These are phyloP conservation scores for Penicillium sumatraense DNA, from an alignment of 2,329 filamentous ascomycete genomes.

Conservation along the genomic window DNA sequence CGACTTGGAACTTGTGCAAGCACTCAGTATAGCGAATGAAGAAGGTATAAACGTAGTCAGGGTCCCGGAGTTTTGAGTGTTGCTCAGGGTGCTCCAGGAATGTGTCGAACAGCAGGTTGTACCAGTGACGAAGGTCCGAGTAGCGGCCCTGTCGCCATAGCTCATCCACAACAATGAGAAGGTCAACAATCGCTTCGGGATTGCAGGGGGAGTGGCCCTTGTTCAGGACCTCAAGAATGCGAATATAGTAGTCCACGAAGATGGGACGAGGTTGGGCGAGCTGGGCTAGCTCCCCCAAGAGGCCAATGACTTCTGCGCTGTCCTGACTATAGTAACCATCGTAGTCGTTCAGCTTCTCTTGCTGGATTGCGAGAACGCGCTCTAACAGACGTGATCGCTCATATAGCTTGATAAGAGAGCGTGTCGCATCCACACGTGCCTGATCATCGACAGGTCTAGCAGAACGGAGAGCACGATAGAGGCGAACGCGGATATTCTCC, in stretches of 20 bases:
- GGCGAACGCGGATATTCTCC: constrained; percentile 40
- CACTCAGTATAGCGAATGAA: constrained; percentile 42
- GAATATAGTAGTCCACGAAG: constrained; percentile 45
- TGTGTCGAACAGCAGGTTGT: constrained; percentile 42
- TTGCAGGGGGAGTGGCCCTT: constrained; percentile 40
- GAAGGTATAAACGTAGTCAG: constrained; percentile 36
- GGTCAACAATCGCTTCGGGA: constrained; percentile 43
- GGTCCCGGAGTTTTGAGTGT: constrained; percentile 40
- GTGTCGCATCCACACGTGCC: constrained; percentile 31
- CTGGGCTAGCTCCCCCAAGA: constrained; percentile 42
- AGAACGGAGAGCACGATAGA: constrained; percentile 40
- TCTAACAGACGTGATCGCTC: constrained; percentile 38
- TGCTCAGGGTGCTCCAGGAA: constrained; percentile 40
- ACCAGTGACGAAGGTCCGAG: constrained; percentile 42
- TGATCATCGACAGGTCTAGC: constrained; percentile 37
- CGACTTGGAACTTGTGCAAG: constrained; percentile 37
- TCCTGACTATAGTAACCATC: constrained; percentile 39
- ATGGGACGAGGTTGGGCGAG: constrained; percentile 41
- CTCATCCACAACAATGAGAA: constrained; percentile 43
- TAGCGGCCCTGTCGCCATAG: constrained; percentile 44
- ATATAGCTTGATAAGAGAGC: constrained; percentile 36
- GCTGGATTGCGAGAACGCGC: constrained; percentile 41
- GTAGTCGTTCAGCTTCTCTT: constrained; percentile 47
- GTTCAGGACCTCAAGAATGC: constrained; percentile 43
- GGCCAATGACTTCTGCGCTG: constrained; percentile 43